Base-by-base conservation (phyloP, 2,329 filamentous ascomycete species). In the Neobulgaria alba region DNA sequence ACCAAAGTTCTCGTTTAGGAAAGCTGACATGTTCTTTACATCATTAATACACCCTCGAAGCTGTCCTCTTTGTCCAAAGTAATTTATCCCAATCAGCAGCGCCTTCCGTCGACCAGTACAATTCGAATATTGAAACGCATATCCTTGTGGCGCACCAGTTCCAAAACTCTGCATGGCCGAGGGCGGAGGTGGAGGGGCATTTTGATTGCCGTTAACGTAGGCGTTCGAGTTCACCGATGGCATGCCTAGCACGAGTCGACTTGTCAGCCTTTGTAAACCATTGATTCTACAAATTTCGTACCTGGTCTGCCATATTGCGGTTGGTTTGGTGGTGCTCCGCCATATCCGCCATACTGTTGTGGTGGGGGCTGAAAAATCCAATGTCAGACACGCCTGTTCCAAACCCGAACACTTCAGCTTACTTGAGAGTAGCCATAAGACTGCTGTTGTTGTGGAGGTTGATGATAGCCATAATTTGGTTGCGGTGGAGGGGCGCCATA, bases 1-100 rank as follows among this genome's bases (percentile, higher is more conserved):
- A 17, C 85, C 84, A 62, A 92, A 95, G 59, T 86, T 80, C 63
- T 89, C 78, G 46, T 85, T 86, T 42, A 95, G 69, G 59, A 94
- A 95, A 34, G 75, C 73, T n/a, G 87, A 94, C 85, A 96, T 93
- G 67, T 95, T 95, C 65, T 89, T 85, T 31, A 95, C 89, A 60
- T 96, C 90, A 59, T 96, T 95, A 69, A 95, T 95, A 60, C 90
- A 95, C 33, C 90, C 90, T 42, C 87, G 73, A 33, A 95, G 71
- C 67, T 95, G 85, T 15, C 88, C 89, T 41, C 85, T 79, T 66
- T 95, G 89, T 37, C 84, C 81, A 59, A 95, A 95, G 66, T 95
- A 95, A 66, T 95, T 95, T 70, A 95, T 95, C 41, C 89, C 89
- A 54, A 95, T 89, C 46, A 95, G 65, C 21, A 95, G 68, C 3